A percentile compares a stretch with the other conserved stretches of the same genome.
phyloP scores from a whole-genome alignment of 164 flowering plant species.

The Tetrastigma voinierianum region DNA sequence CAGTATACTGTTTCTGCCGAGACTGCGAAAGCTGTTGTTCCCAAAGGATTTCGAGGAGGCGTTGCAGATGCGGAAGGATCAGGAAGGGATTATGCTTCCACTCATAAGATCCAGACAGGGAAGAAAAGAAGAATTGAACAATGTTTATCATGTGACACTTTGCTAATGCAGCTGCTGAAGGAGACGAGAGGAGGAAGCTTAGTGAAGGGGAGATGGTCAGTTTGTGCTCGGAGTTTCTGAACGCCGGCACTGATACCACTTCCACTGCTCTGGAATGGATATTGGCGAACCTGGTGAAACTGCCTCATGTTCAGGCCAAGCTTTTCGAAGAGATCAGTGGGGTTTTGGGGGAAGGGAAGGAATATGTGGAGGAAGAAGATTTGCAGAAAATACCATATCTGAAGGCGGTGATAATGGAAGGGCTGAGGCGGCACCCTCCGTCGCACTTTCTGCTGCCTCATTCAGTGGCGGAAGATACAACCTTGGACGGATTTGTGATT shows the following conservation, averaged over 20 bases:
- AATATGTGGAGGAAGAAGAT: no score
- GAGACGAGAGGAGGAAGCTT: constrained; percentile 19
- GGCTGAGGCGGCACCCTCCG: constrained; percentile 41
- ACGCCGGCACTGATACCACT: constrained; percentile 31
- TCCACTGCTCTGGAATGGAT: constrained; percentile 22
- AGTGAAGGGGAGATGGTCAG: no score
- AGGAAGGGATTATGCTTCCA: no score
- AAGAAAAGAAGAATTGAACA: no score
- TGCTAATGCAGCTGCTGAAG: constrained; percentile 11
- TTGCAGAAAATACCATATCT: no score
- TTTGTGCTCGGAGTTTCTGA: no score
- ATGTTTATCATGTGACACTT: constrained; percentile 10
- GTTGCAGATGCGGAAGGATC: no score
- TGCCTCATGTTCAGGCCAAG: constrained; percentile 32
- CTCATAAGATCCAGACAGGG: no score
- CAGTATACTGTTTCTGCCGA: no score
- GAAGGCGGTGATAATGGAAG: constrained; percentile 42
- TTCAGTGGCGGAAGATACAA: constrained; percentile 24
- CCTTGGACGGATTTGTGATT: constrained; percentile 21
- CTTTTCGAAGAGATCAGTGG: constrained; percentile 27
- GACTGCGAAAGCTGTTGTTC: no score
- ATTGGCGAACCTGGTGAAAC: no score
- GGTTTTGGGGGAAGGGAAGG: constrained; percentile 7
- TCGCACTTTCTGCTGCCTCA: constrained; percentile 36
- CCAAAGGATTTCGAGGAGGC: no score